Evolutionary conservation across 345 rosid genomes (phyloP), one percentile per base, ranked within the genome.

Genomic region (Xanthoceras sorbifolium): DNA sequence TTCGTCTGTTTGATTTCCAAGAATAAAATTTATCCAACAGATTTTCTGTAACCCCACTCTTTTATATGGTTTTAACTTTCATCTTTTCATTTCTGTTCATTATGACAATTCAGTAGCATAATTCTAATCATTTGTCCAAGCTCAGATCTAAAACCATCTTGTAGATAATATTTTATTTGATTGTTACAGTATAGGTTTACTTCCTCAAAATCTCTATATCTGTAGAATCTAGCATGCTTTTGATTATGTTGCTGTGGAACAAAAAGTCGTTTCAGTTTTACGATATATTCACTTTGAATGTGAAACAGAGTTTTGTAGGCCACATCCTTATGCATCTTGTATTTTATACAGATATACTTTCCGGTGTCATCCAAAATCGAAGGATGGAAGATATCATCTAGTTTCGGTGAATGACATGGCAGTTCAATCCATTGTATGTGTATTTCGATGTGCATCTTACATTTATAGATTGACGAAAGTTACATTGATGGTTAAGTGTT

Each of bases 291-390:
- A 44, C 29, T 18, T 5, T 42, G 62, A 28, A 25, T 40, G 38
- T 31, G 1, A 6, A 25, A 40, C n/a, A 52, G 22, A 59, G 28
- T 29, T 52, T 55, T 20, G 9, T 20, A n/a, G 15, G 73, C 5
- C 15, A 42, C 18, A 9, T 22, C 57, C 29, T 76, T 44, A 57
- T 61, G 18, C 18, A 20, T 67, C 61, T 75, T 50, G 29, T 79
- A 70, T 14, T 73, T 69, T 74, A 74, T 69, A 80, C 84, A 92
- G 97, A 70, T 94, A 92, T 76, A 77, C 84, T 52, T 94, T 94
- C 75, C 87, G 97, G 10, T 94, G 98, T 77, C 83, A 79, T 85
- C 97, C 97, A 32, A 93, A 85, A 83, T 83, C 88, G 62, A 88
- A 84, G 76, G 85, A 87, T 60, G 93, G 92, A 82, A 90, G 77